phyloP scores from a whole-genome alignment of 495 filamentous ascomycete genomes.

The Friedmanniomyces simplex region DNA sequence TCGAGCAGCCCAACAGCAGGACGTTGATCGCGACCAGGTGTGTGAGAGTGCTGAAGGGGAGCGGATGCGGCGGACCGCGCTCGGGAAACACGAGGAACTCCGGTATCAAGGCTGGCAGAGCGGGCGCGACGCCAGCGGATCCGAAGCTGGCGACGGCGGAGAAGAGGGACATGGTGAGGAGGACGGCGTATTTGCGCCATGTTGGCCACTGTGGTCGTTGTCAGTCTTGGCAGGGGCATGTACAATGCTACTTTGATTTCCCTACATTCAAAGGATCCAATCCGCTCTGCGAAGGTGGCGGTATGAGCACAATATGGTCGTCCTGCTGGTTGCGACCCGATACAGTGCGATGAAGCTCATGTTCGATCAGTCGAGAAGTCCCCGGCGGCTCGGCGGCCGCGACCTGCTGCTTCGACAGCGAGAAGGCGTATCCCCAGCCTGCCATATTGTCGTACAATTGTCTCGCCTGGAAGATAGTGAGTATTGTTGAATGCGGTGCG shows the following conservation, averaged over 20 bases:
- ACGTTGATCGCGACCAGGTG: conserved; percentile 23
- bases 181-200: conserved; percentile 22
- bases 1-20: conserved; percentile 22
- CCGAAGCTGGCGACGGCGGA: conserved; percentile 16
- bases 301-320: conserved; percentile 15
- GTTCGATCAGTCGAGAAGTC: conserved; percentile 15
- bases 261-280: conserved; percentile 20
- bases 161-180: conserved; percentile 16
- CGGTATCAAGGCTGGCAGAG: conserved; percentile 10
- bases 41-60: conserved; percentile 5
- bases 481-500: not conserved
- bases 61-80: not conserved
- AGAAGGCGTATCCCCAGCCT: conserved; percentile 19
- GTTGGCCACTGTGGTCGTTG: conserved; percentile 10
- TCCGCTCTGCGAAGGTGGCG: conserved; percentile 18
- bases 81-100: not conserved
- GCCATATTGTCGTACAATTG: conserved; percentile 9
- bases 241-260: not conserved
- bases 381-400: conserved; percentile 16
- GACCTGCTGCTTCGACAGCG: conserved; percentile 18
- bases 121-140: conserved; percentile 16
- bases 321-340: conserved; percentile 8
- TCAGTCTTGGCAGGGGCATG: not conserved
- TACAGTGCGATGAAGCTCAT: conserved; percentile 10
- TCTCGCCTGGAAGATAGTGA: not conserved